phyloP scores from a whole-genome alignment of 169 alveolate genomes.

The Plasmodium yoelii region DNA sequence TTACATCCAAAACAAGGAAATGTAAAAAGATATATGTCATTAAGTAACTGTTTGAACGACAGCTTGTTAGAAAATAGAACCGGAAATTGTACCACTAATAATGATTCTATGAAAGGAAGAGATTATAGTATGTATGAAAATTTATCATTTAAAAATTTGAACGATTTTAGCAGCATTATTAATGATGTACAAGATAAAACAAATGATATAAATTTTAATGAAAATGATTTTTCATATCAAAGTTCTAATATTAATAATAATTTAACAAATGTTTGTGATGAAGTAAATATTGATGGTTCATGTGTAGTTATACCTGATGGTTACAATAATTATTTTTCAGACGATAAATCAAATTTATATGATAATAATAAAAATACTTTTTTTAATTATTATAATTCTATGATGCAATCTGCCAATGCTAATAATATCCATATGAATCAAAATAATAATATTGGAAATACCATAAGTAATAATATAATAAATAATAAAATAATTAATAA shows the following conservation, averaged over 20 bases:
- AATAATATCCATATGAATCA: background rate
- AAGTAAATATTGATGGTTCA: background rate
- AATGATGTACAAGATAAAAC: slow-evolving; percentile 4
- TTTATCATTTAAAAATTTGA: slow-evolving; percentile 14
- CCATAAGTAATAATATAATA: background rate
- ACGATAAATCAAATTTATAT: slow-evolving; percentile 11
- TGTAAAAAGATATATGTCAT: background rate
- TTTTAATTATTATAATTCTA: slow-evolving; percentile 13
- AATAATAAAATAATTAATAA: background rate
- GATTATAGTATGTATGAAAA: slow-evolving; percentile 33
- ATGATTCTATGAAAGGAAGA: background rate
- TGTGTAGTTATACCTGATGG: slow-evolving; percentile 16
- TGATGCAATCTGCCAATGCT: slow-evolving; percentile 4
- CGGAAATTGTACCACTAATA: background rate
- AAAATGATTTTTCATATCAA: slow-evolving; percentile 20
- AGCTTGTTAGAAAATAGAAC: slow-evolving; percentile 1
- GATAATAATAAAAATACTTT: slow-evolving; percentile 3
- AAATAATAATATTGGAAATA: background rate
- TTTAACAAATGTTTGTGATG: background rate
- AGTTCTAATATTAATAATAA: slow-evolving; percentile 2
- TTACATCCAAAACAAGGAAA: background rate
- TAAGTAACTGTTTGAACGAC: slow-evolving; percentile 26
- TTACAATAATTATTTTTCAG: slow-evolving; percentile 2
- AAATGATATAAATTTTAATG: slow-evolving; percentile 14
- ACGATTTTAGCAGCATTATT: slow-evolving; percentile 10